Evolutionary conservation across 2,329 filamentous ascomycete species (phyloP).

Genomic region (Fusarium armeniacum): DNA sequence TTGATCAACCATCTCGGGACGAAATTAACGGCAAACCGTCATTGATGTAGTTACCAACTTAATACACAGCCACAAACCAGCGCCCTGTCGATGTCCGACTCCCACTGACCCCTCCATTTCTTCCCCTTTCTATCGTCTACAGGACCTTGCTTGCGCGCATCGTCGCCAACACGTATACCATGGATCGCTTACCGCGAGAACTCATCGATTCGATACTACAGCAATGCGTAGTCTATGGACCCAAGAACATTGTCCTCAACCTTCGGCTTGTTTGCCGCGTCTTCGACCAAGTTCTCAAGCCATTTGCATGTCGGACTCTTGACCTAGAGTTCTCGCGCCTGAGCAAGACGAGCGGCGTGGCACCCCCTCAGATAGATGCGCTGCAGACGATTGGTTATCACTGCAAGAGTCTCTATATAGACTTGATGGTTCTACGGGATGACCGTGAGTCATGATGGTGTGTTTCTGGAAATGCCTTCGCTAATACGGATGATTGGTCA

Average conservation of each 20-base stretch:
- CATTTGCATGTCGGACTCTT: conserved; percentile 62
- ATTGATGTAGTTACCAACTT: conserved; percentile 1
- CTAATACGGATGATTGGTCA: conserved; percentile 47
- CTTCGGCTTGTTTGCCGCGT: conserved; percentile 65
- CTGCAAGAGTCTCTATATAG: conserved; percentile 65
- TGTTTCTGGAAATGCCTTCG: conserved; percentile 2
- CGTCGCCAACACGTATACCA: conserved; percentile 40
- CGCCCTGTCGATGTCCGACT: conserved; percentile 31
- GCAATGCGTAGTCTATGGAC: conserved; percentile 57
- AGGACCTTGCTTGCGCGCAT: neutral
- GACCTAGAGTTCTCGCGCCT: conserved; percentile 66
- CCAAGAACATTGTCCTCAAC: conserved; percentile 61
- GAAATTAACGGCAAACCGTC: neutral
- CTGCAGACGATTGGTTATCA: conserved; percentile 62
- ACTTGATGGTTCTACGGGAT: conserved; percentile 67
- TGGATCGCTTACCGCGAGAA: conserved; percentile 65
- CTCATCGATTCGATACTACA: conserved; percentile 63
- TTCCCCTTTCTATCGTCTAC: conserved; percentile 10
- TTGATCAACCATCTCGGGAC: neutral
- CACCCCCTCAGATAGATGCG: conserved; percentile 56
- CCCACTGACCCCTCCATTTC: conserved; percentile 21
- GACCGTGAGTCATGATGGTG: conserved; percentile 56
- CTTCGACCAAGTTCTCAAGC: conserved; percentile 64
- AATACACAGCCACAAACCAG: conserved; percentile 5
- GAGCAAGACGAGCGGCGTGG: conserved; percentile 53